Base-by-base conservation (phyloP, 179 eudicot species). In the Carnegiea gigantea region DNA sequence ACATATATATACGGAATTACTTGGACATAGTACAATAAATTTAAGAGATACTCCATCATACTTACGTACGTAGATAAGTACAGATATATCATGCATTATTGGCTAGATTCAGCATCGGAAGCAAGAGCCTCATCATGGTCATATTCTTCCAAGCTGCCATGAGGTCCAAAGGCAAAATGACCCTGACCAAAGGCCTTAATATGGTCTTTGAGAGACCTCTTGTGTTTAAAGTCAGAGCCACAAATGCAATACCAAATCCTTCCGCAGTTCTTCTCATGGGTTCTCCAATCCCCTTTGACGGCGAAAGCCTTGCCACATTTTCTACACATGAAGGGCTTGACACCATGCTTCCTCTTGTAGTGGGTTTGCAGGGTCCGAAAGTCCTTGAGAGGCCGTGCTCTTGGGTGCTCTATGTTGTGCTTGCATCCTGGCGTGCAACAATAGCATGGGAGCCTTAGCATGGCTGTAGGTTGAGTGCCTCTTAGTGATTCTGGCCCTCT, bases 231-330 rank as follows among this genome's bases (percentile, higher is more conserved):
- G 83, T 93, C 95, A 14, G 97, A 93, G 6, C 97, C 97, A 74
- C 97, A 93, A 38, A 86, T 82, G 85, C 97, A 93, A 64, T 89
- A 92, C 97, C 97, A 93, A 28, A 93, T 87, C 85, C 89, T 88
- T 21, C 97, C 97, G 80, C 97, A 93, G 53, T 93, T 93, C 90
- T 93, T 93, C 92, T 93, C 97, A 70, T 93, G 97, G 62, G 97
- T 93, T 75, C 97, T 85, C 97, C 97, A 93, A 51, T 93, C 97
- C 6, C 97, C 97, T 76, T 91, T 93, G 11, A 93, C 97, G 11
- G 97, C 97, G 57, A 93, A 91, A 13, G 92, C 86, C 82, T 93
- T 93, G n/a, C 90, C 87, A 70, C 97, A 93, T 78, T 90, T 93
- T 60, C 95, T 80, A 80, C 94, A 91, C 82, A 70, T 78, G 83